phyloP scores from a whole-genome alignment of 2,329 filamentous ascomycete species.

The Ophiostoma novo-ulmi region DNA sequence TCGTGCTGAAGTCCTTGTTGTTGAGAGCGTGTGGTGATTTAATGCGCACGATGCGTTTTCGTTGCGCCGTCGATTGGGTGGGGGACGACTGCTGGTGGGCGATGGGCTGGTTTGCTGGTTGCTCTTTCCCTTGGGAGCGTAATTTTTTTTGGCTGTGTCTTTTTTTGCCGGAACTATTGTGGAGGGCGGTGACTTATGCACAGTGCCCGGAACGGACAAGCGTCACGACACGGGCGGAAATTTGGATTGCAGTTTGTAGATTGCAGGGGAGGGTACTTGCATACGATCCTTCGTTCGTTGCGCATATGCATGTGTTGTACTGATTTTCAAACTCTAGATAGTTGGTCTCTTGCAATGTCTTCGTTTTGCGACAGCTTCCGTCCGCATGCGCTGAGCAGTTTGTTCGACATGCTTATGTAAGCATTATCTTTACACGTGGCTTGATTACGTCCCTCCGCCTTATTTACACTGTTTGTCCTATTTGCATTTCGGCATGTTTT shows the following conservation, averaged over 20 bases:
- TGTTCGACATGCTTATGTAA: neutral
- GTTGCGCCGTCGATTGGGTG: constrained; percentile 11
- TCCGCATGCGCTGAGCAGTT: neutral
- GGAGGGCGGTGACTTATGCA: constrained; percentile 18
- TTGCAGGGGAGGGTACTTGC: neutral
- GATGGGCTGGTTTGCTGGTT: neutral
- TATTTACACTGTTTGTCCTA: neutral
- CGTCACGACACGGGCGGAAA: constrained; percentile 13
- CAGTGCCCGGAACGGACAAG: constrained; percentile 19
- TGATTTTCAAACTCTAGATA: neutral
- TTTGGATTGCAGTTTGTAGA: neutral
- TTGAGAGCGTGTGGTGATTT: neutral
- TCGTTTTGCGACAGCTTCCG: neutral
- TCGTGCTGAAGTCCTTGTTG: neutral
- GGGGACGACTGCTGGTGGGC: neutral
- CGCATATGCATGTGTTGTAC: constrained; percentile 7
- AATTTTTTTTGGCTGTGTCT: constrained; percentile 22
- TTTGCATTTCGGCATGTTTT: neutral
- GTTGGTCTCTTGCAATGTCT: neutral
- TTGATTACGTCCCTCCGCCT: neutral
- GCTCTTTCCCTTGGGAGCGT: constrained; percentile 2
- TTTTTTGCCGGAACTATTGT: constrained; percentile 22
- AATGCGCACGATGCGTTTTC: constrained; percentile 9
- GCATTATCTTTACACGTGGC: neutral
- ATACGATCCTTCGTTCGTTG: neutral